Evolutionary conservation across 306 rosid genomes (phyloP), one percentile per base, ranked within the genome.

Genomic region (Vigna trinervia): DNA sequence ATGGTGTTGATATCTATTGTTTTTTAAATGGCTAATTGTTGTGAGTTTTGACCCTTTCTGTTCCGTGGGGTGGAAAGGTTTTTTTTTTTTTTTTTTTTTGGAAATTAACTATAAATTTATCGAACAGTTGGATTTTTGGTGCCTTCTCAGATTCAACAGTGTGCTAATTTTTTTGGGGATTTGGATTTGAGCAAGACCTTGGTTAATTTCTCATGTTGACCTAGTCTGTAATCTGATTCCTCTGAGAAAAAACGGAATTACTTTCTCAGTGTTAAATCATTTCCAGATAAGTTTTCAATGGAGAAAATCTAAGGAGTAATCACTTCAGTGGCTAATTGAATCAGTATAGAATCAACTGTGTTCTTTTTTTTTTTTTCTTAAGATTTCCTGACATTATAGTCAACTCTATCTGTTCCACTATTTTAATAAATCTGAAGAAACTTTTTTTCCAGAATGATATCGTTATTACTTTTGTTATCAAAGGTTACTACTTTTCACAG

Each of bases 391-490:
- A 26, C 9, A 67, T 67, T 53, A 12, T 14, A 62, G 68, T 80
- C 51, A 28, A 56, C 22, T 76, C 23, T 14, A 32, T 71, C 46
- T 36, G 74, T 75, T 12, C 32, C 43, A 57, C 19, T 26, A 52
- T 53, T 63, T 47, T 45, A 48, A 51, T 17, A 47, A 38, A 36
- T 53, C 34, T 23, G 47, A 46, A 12, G 52, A 53, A 71, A 53
- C 38, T 34, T 70, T 69, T 69, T 6, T 6, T 48, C 67, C 39
- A 22, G 7, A 77, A 63, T 36, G 46, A 69, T 22, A 6, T 68
- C 72, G 38, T 38, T 11, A 81, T 50, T 67, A 26, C 67, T 56
- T 66, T 78, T 78, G n/a, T 56, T 48, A 51, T 69, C 85, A 74
- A 79, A 76, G 69, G 19, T 73, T 56, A 20, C 59, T 74, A 22